Percentiles rank a stretch among this genome's conserved stretches.
Evolutionary conservation across 2,329 filamentous ascomycete genomes (phyloP).

Genomic region (Colletotrichum sublineola): DNA sequence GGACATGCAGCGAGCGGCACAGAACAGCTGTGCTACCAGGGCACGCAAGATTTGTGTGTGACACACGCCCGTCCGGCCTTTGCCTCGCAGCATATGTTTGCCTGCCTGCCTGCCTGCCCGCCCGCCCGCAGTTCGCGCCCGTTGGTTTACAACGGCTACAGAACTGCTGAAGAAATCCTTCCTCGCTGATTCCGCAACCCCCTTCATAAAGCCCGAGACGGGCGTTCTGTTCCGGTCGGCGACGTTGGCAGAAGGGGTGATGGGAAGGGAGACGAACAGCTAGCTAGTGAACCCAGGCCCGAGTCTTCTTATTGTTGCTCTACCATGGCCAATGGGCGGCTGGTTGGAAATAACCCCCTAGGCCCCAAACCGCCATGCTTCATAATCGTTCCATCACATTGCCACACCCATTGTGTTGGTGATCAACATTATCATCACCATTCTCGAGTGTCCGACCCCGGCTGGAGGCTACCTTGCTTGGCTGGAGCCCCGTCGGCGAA

Average conservation of each 20-base stretch:
- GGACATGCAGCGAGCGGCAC: not conserved
- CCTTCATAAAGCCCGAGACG: not conserved
- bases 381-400: constrained; percentile 7
- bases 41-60: no score
- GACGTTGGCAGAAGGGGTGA: not conserved
- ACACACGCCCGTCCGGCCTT: constrained; percentile 4
- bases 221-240: not conserved
- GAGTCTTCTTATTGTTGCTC: not conserved
- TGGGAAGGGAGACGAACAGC: accelerated
- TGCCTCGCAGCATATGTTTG: not conserved
- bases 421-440: constrained; percentile 34
- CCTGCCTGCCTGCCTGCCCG: not conserved
- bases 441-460: constrained; percentile 18
- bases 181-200: no score
- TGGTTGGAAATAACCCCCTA: not conserved
- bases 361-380: not conserved
- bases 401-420: constrained; percentile 30
- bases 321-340: not conserved
- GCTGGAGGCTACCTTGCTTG: not conserved
- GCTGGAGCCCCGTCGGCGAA: constrained; percentile 25
- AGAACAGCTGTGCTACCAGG: constrained; percentile 17
- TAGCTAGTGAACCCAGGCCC: not conserved
- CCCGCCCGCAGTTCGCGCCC: no score
- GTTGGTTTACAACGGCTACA: not conserved
- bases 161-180: constrained; percentile 27